A percentile compares a stretch with the other conserved stretches of the same genome.
Evolutionary conservation across 176 grass and related monocot species (phyloP).

Genomic region (Phoenix roebelenii): DNA sequence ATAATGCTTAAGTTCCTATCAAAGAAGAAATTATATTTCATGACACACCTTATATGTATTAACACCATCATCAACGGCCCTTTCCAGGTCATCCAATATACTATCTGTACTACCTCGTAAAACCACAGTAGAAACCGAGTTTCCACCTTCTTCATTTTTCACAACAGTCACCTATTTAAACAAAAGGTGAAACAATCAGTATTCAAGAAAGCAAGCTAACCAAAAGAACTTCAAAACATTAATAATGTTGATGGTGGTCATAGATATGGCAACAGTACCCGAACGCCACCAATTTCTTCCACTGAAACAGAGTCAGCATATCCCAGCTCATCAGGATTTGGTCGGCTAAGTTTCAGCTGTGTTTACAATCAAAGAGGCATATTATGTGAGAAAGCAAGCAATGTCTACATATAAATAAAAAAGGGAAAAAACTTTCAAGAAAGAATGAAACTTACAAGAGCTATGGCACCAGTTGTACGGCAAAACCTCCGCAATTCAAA

Average conservation of each 20-base stretch:
- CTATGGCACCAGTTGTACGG: conserved; percentile 74
- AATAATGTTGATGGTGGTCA: no score
- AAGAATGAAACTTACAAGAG: conserved; percentile 44
- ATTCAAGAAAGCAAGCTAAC: not conserved
- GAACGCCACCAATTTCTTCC: conserved; percentile 75
- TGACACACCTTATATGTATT: conserved; percentile 83
- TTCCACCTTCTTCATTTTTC: conserved; percentile 81
- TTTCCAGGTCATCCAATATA: conserved; percentile 95
- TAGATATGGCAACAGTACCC: conserved; percentile 32
- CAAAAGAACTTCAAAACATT: no score
- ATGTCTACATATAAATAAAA: no score
- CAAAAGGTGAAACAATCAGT: not conserved
- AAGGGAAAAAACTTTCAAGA: no score
- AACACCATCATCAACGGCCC: conserved; percentile 92
- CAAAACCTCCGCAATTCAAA: conserved; percentile 93
- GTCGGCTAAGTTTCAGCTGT: conserved; percentile 80
- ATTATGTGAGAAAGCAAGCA: no score
- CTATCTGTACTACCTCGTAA: conserved; percentile 86
- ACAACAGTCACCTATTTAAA: conserved; percentile 57
- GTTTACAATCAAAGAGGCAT: not conserved
- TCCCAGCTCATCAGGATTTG: conserved; percentile 72
- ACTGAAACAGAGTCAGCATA: conserved; percentile 79
- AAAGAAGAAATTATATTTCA: not conserved
- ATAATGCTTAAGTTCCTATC: no score
- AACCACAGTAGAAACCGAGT: conserved; percentile 73